Percentiles rank a stretch among this genome's conserved stretches.
Evolutionary conservation across 2,329 filamentous ascomycete species (phyloP).

Genomic region (Fusarium dlaminii): DNA sequence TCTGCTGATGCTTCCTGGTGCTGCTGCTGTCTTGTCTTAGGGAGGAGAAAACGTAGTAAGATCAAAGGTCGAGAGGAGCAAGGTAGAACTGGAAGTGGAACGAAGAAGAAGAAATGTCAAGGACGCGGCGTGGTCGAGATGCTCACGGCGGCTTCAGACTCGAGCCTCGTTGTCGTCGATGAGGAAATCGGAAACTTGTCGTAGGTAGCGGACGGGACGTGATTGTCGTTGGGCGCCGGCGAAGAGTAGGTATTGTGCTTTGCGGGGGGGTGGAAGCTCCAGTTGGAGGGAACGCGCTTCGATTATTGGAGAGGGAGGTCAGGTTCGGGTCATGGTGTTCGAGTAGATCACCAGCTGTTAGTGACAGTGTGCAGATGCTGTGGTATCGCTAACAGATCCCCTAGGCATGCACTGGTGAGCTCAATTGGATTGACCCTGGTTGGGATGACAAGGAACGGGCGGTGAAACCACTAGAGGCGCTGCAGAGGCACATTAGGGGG

Average conservation of each 20-base stretch:
- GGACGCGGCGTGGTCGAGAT: constrained; percentile 36
- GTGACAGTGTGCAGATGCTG: background rate
- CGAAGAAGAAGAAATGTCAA: constrained; percentile 14
- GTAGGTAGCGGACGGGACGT: constrained; percentile 15
- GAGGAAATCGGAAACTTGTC: constrained; percentile 34
- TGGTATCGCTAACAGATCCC: constrained; percentile 19
- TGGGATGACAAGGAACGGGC: constrained; percentile 27
- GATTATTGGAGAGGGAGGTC: constrained; percentile 39
- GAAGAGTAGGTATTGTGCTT: constrained; percentile 41
- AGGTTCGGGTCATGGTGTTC: constrained; percentile 4
- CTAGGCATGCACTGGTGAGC: background rate
- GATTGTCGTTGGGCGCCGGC: constrained; percentile 40
- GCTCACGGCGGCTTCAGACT: constrained; percentile 37
- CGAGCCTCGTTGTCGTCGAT: constrained; percentile 40
- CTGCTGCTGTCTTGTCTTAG: constrained; percentile 9
- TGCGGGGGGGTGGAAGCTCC: constrained; percentile 40
- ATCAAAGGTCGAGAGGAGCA: constrained; percentile 13
- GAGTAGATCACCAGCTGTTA: constrained; percentile 20
- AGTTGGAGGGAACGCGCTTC: constrained; percentile 33
- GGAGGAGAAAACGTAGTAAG: constrained; percentile 6
- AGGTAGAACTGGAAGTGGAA: background rate
- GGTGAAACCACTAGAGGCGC: constrained; percentile 32
- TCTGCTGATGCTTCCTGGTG: constrained; percentile 31
- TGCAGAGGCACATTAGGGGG: constrained; percentile 30
- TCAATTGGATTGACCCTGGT: constrained; percentile 14